Evolutionary conservation across 1,284 basidiomycete genomes (phyloP), one percentile per base, ranked within the genome.

Genomic region (Coniophora puteana): DNA sequence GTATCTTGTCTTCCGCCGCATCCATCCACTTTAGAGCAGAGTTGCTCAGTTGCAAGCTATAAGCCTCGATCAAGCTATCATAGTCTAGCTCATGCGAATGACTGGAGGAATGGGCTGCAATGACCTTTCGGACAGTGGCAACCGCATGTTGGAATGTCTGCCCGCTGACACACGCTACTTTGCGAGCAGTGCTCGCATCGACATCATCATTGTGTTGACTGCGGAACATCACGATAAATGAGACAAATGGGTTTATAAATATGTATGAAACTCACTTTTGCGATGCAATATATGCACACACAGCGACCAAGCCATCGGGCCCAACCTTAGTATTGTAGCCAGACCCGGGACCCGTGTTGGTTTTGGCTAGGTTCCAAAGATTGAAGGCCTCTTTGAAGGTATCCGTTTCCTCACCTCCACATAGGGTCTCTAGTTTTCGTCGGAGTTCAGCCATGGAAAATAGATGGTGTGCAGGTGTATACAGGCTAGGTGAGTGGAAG

Each of bases 281-380:
- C 5, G 60, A 62, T 4, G 60, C 58, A 4, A 60, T 36, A 40
- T 59, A 60, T 22, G 60, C 58, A 43, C 58, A 61, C 16, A 59
- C 36, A 5, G 58, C 50, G 3, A 57, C 54, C 6, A 60, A 47
- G 12, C 46, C 53, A 26, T 43, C 41, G 4, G 52, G 24, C 34
- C 39, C 58, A 25, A 53, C 43, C 17, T n/a, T n/a, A 46, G 43
- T 16, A 29, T n/a, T 18, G 29, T 58, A 60, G 0, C 59, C 61
- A 12, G 58, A 49, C 8, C 58, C 60, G 10, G 36, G 52, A 29
- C 50, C 46, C 10, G 54, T 64, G 16, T 41, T 59, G 35, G 53
- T 43, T 14, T 30, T 44, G 3, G 47, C 56, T 6, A 63, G 47
- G 8, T 38, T 36, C 1, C 62, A 21, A n/a, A 61, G 46, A 0